A percentile compares a stretch with the other conserved stretches of the same genome.
Evolutionary conservation across 2,329 filamentous ascomycete genomes (phyloP).

Genomic region (Trichoderma cornu-damae): DNA sequence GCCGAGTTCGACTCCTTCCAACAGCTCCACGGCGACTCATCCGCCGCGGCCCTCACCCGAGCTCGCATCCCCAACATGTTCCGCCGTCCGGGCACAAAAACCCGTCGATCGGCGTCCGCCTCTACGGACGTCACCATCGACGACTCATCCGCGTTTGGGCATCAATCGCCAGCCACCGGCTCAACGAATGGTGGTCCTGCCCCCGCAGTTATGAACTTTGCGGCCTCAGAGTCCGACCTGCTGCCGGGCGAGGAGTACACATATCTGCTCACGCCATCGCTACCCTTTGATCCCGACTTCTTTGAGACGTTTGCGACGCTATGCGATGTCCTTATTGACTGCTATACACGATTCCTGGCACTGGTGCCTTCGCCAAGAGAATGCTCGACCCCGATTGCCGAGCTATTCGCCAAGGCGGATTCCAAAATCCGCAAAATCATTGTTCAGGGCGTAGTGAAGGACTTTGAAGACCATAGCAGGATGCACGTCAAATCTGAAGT

Average conservation of each 20-base stretch:
- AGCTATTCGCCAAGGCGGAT: conserved; percentile 88
- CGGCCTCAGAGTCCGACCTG: conserved; percentile 58
- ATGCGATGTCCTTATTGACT: conserved; percentile 92
- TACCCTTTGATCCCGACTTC: conserved; percentile 96
- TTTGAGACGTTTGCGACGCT: conserved; percentile 94
- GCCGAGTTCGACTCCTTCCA: conserved; percentile 93
- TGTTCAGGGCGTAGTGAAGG: conserved; percentile 77
- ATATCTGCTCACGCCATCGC: conserved; percentile 79
- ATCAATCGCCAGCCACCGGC: background rate
- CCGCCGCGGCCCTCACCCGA: conserved; percentile 61
- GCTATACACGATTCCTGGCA: conserved; percentile 71
- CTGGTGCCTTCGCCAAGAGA: conserved; percentile 71
- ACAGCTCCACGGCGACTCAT: conserved; percentile 73
- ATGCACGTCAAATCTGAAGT: conserved; percentile 73
- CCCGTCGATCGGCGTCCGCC: conserved; percentile 48
- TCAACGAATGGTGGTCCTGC: conserved; percentile 25
- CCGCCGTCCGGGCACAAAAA: conserved; percentile 58
- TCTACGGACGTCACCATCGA: conserved; percentile 39
- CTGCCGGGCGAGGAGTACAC: conserved; percentile 82
- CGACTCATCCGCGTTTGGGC: conserved; percentile 21
- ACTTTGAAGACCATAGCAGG: conserved; percentile 86
- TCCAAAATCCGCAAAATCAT: conserved; percentile 81
- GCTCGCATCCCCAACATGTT: conserved; percentile 82
- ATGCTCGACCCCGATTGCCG: conserved; percentile 65
- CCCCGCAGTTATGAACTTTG: conserved; percentile 51